Conservation (phyloP, 108 stramenopile species). For the Nannochloropsis salina region DNA sequence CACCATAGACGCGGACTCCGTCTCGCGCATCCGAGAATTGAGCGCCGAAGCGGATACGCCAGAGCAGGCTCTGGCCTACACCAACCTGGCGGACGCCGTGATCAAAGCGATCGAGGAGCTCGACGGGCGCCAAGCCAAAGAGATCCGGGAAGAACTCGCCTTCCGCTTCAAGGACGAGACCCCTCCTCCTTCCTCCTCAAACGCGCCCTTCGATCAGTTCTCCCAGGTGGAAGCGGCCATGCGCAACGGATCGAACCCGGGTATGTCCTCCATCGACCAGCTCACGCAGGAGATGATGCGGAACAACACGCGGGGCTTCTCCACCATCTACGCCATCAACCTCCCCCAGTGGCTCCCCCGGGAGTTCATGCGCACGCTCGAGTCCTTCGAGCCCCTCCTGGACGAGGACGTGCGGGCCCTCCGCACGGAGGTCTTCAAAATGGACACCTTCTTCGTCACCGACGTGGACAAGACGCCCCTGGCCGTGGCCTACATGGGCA, state of each 20-base stretch:
- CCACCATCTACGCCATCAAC: conserved; percentile 24
- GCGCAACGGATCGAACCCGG: not conserved
- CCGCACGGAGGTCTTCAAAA: conserved; percentile 35
- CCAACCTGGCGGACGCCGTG: not conserved
- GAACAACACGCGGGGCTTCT: not conserved
- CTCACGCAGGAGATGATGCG: conserved; percentile 7
- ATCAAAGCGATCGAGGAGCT: not conserved
- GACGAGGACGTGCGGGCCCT: conserved; percentile 41
- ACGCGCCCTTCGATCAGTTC: conserved; percentile 1
- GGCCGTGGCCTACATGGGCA: conserved; percentile 34
- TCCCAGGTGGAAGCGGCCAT: not conserved
- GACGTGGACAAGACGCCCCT: conserved; percentile 34
- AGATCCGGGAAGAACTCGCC: not conserved
- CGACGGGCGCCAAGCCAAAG: conserved; percentile 11
- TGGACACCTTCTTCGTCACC: conserved; percentile 43
- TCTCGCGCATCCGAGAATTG: not conserved
- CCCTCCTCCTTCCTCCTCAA: not conserved
- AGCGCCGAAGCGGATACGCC: conserved; percentile 9
- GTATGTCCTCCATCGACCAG: not conserved
- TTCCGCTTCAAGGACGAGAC: conserved; percentile 19
- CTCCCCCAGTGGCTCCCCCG: conserved; percentile 42
- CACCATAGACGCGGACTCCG: not conserved
- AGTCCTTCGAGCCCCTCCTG: conserved; percentile 25
- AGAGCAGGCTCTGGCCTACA: not conserved
- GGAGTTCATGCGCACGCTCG: conserved; percentile 32